Percentiles rank a stretch among this genome's conserved stretches.
Evolutionary conservation across 75 land plant species (phyloP).

Genomic region (Azolla pinnata): DNA sequence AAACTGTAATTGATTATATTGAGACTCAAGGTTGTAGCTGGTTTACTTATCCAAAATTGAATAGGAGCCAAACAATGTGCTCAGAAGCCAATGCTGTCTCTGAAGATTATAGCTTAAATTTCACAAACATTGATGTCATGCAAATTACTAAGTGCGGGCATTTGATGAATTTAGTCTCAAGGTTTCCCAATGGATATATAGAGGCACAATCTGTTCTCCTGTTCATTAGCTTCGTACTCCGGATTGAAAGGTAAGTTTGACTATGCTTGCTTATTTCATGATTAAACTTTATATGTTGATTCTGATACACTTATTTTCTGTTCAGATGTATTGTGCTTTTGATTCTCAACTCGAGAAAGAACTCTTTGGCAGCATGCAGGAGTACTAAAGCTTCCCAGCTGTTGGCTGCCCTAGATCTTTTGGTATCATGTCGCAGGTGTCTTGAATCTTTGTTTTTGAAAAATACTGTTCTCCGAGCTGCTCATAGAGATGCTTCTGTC

Average conservation of each 20-base stretch:
- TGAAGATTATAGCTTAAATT: background rate
- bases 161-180: background rate
- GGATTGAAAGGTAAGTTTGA: slow-evolving; percentile 2
- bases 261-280: no score
- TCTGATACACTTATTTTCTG: no score
- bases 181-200: background rate
- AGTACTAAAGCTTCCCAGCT: no score
- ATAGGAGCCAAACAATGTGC: background rate
- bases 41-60: no score
- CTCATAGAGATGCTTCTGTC: background rate
- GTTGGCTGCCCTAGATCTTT: background rate
- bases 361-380: no score
- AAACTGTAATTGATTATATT: no score
- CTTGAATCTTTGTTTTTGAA: background rate
- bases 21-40: no score
- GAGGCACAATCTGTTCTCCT: background rate
- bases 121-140: background rate
- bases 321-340: no score
- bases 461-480: background rate
- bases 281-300: no score
- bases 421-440: background rate
- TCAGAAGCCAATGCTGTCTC: background rate
- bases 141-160: background rate
- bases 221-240: background rate
- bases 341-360: no score